Evolutionary conservation across 768 basidiomycete species (phyloP).

Genomic region (Phaffia tasmanica): DNA sequence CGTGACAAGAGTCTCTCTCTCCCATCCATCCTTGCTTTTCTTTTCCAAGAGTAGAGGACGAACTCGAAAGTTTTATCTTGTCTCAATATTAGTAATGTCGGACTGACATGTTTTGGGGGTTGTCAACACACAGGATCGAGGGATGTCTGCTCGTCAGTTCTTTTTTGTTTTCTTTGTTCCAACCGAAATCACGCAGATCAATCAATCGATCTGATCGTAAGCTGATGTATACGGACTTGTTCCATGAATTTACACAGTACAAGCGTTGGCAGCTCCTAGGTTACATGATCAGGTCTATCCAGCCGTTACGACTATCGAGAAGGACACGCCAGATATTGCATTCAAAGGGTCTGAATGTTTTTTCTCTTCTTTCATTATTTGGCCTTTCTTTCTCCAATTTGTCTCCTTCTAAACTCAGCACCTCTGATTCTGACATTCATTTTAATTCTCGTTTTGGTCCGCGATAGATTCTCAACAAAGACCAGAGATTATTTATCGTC

Average conservation of each 20-base stretch:
- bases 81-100: no score
- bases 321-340: neutral
- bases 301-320: constrained; percentile 9
- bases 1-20: neutral
- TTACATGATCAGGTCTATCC: constrained; percentile 26
- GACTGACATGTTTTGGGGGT: no score
- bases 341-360: constrained; percentile 11
- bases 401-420: neutral
- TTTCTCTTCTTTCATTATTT: neutral
- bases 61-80: neutral
- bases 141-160: constrained; percentile 12
- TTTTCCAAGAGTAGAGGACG: neutral
- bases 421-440: neutral
- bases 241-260: neutral
- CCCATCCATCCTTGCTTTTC: neutral
- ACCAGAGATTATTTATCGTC: neutral
- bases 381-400: neutral
- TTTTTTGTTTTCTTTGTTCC: neutral
- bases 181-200: neutral
- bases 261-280: constrained; percentile 15
- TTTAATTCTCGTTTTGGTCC: neutral
- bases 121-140: constrained; percentile 10
- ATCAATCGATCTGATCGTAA: no score
- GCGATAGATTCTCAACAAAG: neutral
- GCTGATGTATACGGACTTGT: neutral